Evolutionary conservation across 192 early-diverging fungal species (phyloP).

Genomic region (Backusella mclennaniae): DNA sequence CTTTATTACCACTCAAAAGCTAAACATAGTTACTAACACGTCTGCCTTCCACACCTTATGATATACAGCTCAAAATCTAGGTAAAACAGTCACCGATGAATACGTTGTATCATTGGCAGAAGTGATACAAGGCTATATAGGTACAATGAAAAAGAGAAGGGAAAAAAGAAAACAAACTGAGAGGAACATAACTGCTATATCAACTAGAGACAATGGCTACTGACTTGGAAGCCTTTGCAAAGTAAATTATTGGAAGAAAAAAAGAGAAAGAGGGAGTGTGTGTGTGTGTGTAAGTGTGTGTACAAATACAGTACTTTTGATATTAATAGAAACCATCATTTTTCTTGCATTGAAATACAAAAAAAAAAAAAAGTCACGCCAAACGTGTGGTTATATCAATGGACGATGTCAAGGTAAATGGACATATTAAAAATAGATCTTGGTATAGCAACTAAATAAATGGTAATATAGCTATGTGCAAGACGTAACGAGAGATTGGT

Average conservation of each 20-base stretch:
- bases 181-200: not conserved
- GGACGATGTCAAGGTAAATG: constrained; percentile 13
- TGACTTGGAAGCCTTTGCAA: constrained; percentile 14
- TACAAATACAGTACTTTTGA: too few relatives aligned
- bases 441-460: not conserved
- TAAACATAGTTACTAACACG: not conserved
- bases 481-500: constrained; percentile 8
- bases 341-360: not conserved
- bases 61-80: not conserved
- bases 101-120: not conserved
- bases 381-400: constrained; percentile 10
- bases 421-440: not conserved
- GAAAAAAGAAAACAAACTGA: not conserved
- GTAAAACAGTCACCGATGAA: not conserved
- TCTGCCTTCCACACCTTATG: not conserved
- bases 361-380: not conserved
- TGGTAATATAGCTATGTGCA: constrained; percentile 9
- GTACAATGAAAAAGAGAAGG: not conserved
- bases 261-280: too few relatives aligned
- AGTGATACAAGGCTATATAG: not conserved
- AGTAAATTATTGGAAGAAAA: not conserved
- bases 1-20: not conserved
- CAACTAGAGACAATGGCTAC: not conserved
- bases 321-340: not conserved
- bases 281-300: too few relatives aligned